Evolutionary conservation across 345 rosid genomes (phyloP).

Genomic region (Boechera stricta): DNA sequence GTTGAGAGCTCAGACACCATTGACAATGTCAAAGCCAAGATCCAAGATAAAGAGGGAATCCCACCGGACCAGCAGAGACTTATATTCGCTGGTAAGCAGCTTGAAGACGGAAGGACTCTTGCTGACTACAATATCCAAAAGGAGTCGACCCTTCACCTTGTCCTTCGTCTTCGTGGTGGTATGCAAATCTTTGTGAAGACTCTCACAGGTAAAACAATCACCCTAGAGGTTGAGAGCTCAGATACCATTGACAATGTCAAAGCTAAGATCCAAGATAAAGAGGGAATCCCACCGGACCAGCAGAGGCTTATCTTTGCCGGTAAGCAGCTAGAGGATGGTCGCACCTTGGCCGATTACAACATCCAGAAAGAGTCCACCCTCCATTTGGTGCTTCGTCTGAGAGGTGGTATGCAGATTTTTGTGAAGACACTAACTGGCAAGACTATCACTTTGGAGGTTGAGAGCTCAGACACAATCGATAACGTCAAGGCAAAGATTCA

Average conservation of each 20-base stretch:
- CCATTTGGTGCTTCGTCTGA: not conserved
- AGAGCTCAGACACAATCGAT: not conserved
- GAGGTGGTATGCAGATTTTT: not conserved
- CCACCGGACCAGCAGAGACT: not conserved
- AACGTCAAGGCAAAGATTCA: not conserved
- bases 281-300: not conserved
- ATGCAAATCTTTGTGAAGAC: not conserved
- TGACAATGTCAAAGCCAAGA: not conserved
- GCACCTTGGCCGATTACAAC: not conserved
- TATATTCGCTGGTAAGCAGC: not conserved
- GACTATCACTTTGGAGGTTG: not conserved
- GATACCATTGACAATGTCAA: not conserved
- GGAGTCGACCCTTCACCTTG: not conserved
- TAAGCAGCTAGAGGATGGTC: slow-evolving; percentile 4
- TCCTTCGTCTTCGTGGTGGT: not conserved
- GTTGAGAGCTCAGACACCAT: not conserved
- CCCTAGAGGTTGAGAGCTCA: not conserved
- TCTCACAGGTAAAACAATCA: not conserved
- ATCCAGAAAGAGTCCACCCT: not conserved
- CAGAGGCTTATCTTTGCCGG: slow-evolving; percentile 2
- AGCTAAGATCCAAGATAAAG: not conserved
- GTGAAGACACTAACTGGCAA: not conserved
- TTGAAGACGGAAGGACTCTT: not conserved
- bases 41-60: not conserved
- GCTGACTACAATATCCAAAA: not conserved